phyloP scores from a whole-genome alignment of 2,329 filamentous ascomycete genomes.

The Paraphaeosphaeria sporulosa region DNA sequence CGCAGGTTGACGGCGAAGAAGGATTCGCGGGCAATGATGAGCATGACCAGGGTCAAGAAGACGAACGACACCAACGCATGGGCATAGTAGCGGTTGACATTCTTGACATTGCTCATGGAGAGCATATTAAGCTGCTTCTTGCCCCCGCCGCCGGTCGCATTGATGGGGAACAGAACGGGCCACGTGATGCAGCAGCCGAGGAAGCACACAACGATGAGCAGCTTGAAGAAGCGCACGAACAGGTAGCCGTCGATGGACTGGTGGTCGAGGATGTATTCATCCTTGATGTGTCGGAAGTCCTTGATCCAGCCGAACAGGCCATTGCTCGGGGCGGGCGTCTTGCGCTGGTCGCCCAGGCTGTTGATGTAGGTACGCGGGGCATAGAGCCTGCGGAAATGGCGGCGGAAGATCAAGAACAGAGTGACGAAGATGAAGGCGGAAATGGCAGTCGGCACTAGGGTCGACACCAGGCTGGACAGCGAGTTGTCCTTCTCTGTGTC shows the following conservation, averaged over 20 bases:
- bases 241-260: constrained; percentile 59
- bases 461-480: constrained; percentile 49
- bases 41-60: constrained; percentile 53
- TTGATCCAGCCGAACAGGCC: constrained; percentile 64
- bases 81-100: constrained; percentile 53
- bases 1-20: constrained; percentile 58
- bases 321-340: constrained; percentile 54
- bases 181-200: constrained; percentile 54
- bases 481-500: constrained; percentile 56
- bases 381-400: constrained; percentile 54
- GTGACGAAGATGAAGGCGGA: constrained; percentile 38
- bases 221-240: constrained; percentile 57
- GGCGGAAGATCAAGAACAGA: constrained; percentile 54
- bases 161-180: constrained; percentile 58
- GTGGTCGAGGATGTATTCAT: constrained; percentile 57
- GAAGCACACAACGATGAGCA: constrained; percentile 53
- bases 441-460: constrained; percentile 41
- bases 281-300: constrained; percentile 53
- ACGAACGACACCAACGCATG: constrained; percentile 54
- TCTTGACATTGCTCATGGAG: constrained; percentile 48
- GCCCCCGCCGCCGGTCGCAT: constrained; percentile 50
- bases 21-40: constrained; percentile 55
- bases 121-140: constrained; percentile 49
- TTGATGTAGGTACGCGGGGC: constrained; percentile 57
- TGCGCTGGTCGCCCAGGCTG: constrained; percentile 52